phyloP scores from a whole-genome alignment of 768 basidiomycete species.

The Xanthoconium stramineum region DNA sequence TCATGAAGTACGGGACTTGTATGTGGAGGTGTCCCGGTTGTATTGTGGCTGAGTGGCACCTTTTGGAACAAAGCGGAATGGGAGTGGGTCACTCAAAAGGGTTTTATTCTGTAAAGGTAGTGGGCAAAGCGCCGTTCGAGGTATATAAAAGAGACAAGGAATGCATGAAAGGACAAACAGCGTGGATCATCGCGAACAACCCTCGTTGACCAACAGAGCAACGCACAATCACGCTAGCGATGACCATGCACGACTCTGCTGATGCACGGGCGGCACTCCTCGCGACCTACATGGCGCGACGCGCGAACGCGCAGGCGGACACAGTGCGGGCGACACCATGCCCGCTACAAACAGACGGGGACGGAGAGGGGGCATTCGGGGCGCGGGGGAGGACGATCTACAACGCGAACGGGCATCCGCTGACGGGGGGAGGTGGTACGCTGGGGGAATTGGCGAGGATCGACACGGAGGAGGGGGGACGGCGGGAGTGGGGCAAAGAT shows the following conservation, averaged over 20 bases:
- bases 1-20: background rate
- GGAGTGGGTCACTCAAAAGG: conserved; percentile 8
- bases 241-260: conserved; percentile 28
- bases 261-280: conserved; percentile 35
- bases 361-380: background rate
- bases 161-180: background rate
- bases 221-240: background rate
- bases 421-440: background rate
- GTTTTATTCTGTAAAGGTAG: conserved; percentile 11
- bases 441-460: conserved; percentile 15
- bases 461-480: conserved; percentile 23
- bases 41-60: conserved; percentile 2
- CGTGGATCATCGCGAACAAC: background rate
- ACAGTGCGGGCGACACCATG: background rate
- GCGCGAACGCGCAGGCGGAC: conserved; percentile 19
- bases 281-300: conserved; percentile 26
- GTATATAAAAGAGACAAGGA: conserved; percentile 25
- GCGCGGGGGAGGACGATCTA: conserved; percentile 32
- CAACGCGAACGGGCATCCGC: conserved; percentile 2
- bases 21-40: background rate
- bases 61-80: conserved; percentile 12
- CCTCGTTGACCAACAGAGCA: background rate
- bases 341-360: background rate
- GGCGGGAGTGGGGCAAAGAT: conserved; percentile 1
- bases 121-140: conserved; percentile 14